Base-by-base conservation (phyloP, 768 basidiomycete genomes). In the Mycena galopus region DNA sequence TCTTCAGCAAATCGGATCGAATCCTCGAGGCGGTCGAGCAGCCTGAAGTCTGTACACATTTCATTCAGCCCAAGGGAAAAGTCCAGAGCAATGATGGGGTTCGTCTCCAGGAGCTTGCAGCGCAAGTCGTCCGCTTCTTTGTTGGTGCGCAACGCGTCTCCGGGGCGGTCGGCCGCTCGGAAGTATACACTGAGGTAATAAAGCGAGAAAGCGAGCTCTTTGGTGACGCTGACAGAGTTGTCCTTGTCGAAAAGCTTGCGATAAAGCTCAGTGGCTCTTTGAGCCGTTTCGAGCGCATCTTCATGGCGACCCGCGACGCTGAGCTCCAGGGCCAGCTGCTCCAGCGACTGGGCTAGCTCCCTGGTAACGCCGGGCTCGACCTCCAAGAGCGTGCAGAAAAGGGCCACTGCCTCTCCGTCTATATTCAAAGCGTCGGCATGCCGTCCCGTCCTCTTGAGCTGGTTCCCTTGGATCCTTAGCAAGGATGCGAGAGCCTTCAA, bases 201-300 rank as follows among this genome's bases (percentile, higher is more conserved):
- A 23, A 65, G 63, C 63, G 63, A 65, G 33, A 51, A 53, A 27
- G 50, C 27, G 63, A 65, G 51, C 3, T 65, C 29, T n/a, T 5
- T 65, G 30, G 50, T 65, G 63, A 14, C n/a, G 27, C 19, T 9
- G 47, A 63, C 62, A 35, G 62, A 65, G 55, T 35, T 44, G 37
- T 66, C 37, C 51, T 25, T 66, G 55, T 66, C 55, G 9, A 39
- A 53, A 44, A 66, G 65, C 17, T 42, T 39, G 32, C 65, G 65
- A 16, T 35, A 37, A 56, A 66, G 65, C 37, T 23, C 39, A 3
- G 55, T 57, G n/a, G 29, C 1, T 66, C 44, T 19, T 23, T 66
- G 19, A 21, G 25, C 55, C 35, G 65, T 57, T 56, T 25, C 12
- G 9, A 57, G 10, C 39, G 65, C 65, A 1, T 56, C 65, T 42